Base-by-base conservation (phyloP, 108 stramenopile species). In the Cyclotella atomus region DNA sequence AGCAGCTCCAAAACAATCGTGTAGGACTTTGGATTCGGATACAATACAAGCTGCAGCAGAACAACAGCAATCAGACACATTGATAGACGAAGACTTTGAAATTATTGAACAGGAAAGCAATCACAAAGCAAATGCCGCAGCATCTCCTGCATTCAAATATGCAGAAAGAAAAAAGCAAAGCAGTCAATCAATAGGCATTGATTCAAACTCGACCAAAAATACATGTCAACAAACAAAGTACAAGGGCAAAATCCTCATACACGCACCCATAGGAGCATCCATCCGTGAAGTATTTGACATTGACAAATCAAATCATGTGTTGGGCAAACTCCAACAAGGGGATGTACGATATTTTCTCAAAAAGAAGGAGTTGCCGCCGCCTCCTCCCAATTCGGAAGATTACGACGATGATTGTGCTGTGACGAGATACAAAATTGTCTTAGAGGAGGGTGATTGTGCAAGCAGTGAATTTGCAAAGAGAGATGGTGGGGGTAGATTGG, bases 261-360 rank as follows among this genome's bases (percentile, higher is more conserved):
- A 20, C 45, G 70, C 79, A 24, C 35, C 60, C 29, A 76, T 35
- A 16, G 74, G 69, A 27, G 79, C 74, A 46, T 76, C 79, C 12
- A 76, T 81, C 17, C 68, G 79, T 45, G 71, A 81, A 27, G 34
- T 54, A 0, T 81, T 70, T 28, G 79, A 81, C 60, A 72, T 81
- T 25, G 79, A 81, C 35, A 43, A 76, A 38, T 72, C 79, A 3
- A 29, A 70, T 6, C 34, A 59, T 28, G 52, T 69, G 4, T 20
- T 81, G 17, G 79, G 79, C 1, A 72, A 61, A 47, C 59, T 81
- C 17, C 16, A 41, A 14, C 47, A 45, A 14, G 71, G 71, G n/a
- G 79, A 81, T 33, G 54, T 36, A 46, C n/a, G 79, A 43, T 57
- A 46, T 49, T 81, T 67, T 68, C 15, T 81, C 16, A 59, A 50